Conservation (phyloP, 169 alveolate genomes). For the Perkinsus olseni region DNA sequence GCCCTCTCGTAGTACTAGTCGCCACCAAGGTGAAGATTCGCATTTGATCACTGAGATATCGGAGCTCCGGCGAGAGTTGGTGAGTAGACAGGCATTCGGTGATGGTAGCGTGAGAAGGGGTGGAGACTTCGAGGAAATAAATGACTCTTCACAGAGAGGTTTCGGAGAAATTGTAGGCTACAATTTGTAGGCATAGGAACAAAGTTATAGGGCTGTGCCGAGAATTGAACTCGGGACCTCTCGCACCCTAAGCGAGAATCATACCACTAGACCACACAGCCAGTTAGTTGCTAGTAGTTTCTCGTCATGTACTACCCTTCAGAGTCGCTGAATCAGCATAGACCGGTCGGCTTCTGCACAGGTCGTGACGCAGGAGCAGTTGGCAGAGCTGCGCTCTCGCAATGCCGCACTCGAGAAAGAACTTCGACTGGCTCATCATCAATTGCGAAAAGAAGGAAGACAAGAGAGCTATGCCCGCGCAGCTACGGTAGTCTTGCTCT, state of each 20-base stretch:
- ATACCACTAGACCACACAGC: constrained; percentile 90
- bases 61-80: background rate
- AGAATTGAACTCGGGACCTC: constrained; percentile 98
- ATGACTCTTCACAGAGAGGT: too few species aligned
- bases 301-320: too few species aligned
- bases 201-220: constrained; percentile 94
- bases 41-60: background rate
- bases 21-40: background rate
- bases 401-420: background rate
- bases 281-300: too few species aligned
- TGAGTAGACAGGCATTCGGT: background rate
- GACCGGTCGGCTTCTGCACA: background rate
- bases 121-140: too few species aligned
- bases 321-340: too few species aligned
- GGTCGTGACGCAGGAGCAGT: background rate
- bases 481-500: background rate
- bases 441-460: background rate
- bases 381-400: background rate
- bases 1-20: background rate
- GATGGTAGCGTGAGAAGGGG: too few species aligned
- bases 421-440: background rate
- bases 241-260: constrained; percentile 98
- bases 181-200: too few species aligned
- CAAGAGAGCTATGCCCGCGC: background rate
- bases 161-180: too few species aligned